Evolutionary conservation across 2,329 filamentous ascomycete species (phyloP), one percentile per base, ranked within the genome.

Genomic region (Purpureocillium lavendulum): DNA sequence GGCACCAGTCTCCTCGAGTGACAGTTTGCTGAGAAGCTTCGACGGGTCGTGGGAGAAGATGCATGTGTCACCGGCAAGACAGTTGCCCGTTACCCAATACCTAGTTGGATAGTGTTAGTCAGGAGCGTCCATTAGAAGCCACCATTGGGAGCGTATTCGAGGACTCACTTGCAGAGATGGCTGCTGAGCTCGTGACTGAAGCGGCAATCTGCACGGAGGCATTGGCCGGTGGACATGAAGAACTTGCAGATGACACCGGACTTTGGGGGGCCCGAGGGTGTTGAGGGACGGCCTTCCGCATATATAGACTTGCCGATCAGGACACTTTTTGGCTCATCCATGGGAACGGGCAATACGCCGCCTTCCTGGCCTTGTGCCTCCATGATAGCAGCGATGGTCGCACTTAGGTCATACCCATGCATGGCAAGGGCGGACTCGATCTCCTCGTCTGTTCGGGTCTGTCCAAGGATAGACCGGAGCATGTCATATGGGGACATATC

Each of bases 401-500:
- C 86, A 50, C 87, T 94, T 17, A 98, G 73, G 55, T 98, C 92
- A 57, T 96, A 98, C 41, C 85, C 84, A 58, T 96, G 90, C 42
- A 80, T 73, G 49, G 90, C 87, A 35, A 98, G 73, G 4, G 90
- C 87, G n/a, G 80, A 75, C 58, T 96, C 89, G 35, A 98, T 90
- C 61, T 98, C 92, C 38, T 97, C 89, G 53, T 97, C 90, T 3
- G 87, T 84, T 54, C 85, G 83, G 40, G 87, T 81, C 51, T 92
- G 87, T 35, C 90, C 87, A 18, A 98, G 71, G 31, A 98, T 94
- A 6, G 90, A 96, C 45, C 92, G 85, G 40, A 98, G 73, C 77
- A 98, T 97, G 58, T 98, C 92, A 62, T 96, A 95, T 1, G 92
- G 90, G 42, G 87, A 94, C 90, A 98, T 97, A 55, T 97, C 89